Evolutionary conservation across 352 stramenopile genomes (phyloP), one percentile per base, ranked within the genome.

Genomic region (Globisporangium spiculum): DNA sequence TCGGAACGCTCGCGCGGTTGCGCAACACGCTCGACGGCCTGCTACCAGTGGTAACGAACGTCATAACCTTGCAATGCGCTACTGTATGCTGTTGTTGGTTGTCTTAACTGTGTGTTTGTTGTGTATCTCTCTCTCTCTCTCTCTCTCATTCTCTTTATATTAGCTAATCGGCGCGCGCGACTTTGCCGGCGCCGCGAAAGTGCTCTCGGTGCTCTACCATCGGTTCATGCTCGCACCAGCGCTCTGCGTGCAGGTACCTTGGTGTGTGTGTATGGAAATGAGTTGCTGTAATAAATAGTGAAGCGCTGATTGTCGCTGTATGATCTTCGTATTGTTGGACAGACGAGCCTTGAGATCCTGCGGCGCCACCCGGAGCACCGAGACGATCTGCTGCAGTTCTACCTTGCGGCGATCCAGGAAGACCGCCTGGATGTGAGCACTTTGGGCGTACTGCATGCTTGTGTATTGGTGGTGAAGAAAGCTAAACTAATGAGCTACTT

Each of bases 301-400:
- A 48, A 14, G 41, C 12, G 41, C 14, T 48, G 4, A 48, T n/a
- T 48, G 12, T 20, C 14, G 4, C 14, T n/a, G 3, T 48, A n/a
- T 48, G 16, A 7, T n/a, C 5, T n/a, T 48, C 16, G 41, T 48
- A 8, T 48, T 48, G 4, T 48, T 46, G 4, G 12, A 7, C 66
- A 95, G 86, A 72, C 82, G 8, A 95, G 88, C 62, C 66, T 95
- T 20, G 86, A 93, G 68, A 90, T 95, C 59, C 54, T 95, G 41
- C 85, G 85, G 4, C 74, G 80, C 26, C 75, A 88, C 36, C 77
- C 74, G 9, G 75, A 88, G 16, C 73, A 80, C 44, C 78, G 70
- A n/a, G 77, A 81, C 52, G 75, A 86, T 20, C 67, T 93, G 5
- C 63, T 88, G 26, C 68, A 68, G 22, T 91, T 92, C 55, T 91